Base-by-base conservation (phyloP, 768 basidiomycete genomes). In the Guyanaporus albipodus region DNA sequence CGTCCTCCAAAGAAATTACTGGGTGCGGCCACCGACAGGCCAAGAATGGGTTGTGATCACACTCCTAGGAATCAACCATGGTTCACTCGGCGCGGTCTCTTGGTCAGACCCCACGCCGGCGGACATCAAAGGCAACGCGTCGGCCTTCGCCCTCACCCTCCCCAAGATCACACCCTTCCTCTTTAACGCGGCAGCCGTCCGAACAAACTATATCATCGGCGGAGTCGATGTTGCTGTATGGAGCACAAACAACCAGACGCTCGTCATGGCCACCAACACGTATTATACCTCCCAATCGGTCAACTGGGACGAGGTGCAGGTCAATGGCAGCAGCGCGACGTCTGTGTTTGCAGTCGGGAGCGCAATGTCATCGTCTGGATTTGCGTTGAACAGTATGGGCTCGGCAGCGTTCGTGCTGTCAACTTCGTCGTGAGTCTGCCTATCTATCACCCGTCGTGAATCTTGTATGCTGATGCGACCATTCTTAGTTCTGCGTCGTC, bases 1-100 rank as follows among this genome's bases (percentile, higher is more conserved):
- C 8, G 6, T 2, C 0, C 4, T 29, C 22, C 15, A 7, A 70
- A 57, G 52, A 27, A 73, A 72, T 66, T 85, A 64, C 54, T 86
- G 85, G 86, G 64, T 68, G 52, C 74, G 82, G 3, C 66, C 63
- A 37, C 86, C 86, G 1, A 85, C 79, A 0, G 85, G 85, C 7
- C 70, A 73, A 38, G 85, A 89, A 65, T 87, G 76, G 57, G 70
- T 85, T 11, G 76, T 85, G 4, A 69, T 82, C 62, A 77, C 74
- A 46, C 69, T 83, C n/a, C 57, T 87, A 1, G 80, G 76, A 0
- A 78, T 87, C 61, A 87, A 85, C 53, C 85, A 87, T 44, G 84
- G 85, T 1, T 82, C 70, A 4, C 67, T 79, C 1, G 83, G 80
- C 68, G 58, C 77, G 2, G 27, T 66, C 33, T 61, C 64, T 2